These are phyloP conservation scores for Salix purpurea DNA, from an alignment of 345 rosid species.

Conservation along the genomic window DNA sequence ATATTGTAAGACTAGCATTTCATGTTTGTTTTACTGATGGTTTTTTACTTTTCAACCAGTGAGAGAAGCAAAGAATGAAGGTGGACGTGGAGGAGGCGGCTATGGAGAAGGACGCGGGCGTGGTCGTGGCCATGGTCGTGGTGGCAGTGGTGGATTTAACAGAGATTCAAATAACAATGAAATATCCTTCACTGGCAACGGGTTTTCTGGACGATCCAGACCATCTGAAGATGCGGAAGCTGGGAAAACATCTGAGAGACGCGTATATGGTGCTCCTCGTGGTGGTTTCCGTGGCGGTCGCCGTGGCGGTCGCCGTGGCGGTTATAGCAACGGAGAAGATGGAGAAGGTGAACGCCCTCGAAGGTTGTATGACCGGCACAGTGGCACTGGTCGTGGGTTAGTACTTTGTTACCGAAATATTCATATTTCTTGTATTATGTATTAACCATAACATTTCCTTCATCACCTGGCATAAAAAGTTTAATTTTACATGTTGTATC, in stretches of 20 bases:
- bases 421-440: not conserved
- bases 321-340: conserved; percentile 53
- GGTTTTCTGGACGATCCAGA: conserved; percentile 49
- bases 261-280: conserved; percentile 51
- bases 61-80: conserved; percentile 69
- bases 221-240: conserved; percentile 68
- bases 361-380: conserved; percentile 70
- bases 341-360: conserved; percentile 72
- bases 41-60: conserved; percentile 34
- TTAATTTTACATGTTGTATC: conserved; percentile 7
- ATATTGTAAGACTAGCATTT: not conserved
- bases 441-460: not conserved
- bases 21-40: not conserved
- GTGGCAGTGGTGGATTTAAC: conserved; percentile 50
- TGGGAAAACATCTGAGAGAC: conserved; percentile 53
- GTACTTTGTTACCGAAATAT: conserved; percentile 19
- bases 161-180: conserved; percentile 54
- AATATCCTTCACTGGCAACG: conserved; percentile 37
- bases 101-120: conserved; percentile 54
- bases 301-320: conserved; percentile 80
- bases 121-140: conserved; percentile 48
- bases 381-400: conserved; percentile 96
- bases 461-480: not conserved
- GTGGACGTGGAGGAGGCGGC: conserved; percentile 55
- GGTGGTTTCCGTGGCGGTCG: conserved; percentile 73